phyloP scores from a whole-genome alignment of 306 rosid genomes.

The Ceratonia siliqua region DNA sequence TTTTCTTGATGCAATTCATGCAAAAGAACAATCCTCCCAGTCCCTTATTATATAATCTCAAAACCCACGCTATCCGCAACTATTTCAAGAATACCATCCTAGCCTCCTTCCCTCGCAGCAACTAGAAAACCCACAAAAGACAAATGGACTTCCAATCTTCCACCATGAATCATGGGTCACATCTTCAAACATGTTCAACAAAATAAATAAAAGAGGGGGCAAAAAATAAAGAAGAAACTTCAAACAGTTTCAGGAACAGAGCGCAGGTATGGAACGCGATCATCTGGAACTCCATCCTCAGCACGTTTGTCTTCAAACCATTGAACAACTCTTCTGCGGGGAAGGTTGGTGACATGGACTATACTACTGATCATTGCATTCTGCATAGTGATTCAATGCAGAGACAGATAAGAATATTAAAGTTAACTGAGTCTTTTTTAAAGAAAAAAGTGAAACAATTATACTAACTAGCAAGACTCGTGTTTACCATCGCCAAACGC shows the following conservation, averaged over 20 bases:
- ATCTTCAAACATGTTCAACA: not conserved
- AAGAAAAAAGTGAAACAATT: not conserved
- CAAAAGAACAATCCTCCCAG: not conserved
- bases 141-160: not conserved
- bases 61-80: too few species aligned
- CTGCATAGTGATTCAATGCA: slow-evolving; percentile 50
- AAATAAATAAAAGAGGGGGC: not conserved
- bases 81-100: not conserved
- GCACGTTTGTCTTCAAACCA: slow-evolving; percentile 95
- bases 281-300: slow-evolving; percentile 77
- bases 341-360: slow-evolving; percentile 86
- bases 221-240: slow-evolving; percentile 15
- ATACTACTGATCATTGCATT: slow-evolving; percentile 79
- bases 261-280: slow-evolving; percentile 63
- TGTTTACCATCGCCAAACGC: slow-evolving; percentile 22
- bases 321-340: slow-evolving; percentile 73
- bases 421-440: not conserved
- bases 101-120: not conserved
- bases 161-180: not conserved
- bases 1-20: too few species aligned
- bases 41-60: too few species aligned
- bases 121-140: not conserved
- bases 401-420: slow-evolving; percentile 6
- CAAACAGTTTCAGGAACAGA: slow-evolving; percentile 43
- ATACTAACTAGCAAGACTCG: slow-evolving; percentile 14